These are phyloP conservation scores for Xylariaceae sp. DNA, from an alignment of 2,329 filamentous ascomycete genomes.

Conservation along the genomic window DNA sequence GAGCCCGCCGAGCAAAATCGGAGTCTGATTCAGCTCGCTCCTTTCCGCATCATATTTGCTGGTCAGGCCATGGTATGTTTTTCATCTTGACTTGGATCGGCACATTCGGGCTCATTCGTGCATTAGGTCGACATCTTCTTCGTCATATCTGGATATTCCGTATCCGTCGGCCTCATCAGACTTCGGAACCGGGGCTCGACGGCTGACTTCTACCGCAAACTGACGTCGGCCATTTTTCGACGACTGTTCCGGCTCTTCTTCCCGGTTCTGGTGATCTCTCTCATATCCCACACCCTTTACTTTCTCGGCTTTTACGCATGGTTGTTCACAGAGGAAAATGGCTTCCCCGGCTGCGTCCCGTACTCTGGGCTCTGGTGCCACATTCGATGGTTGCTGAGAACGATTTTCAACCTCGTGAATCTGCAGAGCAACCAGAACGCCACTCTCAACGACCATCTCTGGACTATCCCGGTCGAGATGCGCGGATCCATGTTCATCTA, in stretches of 20 bases:
- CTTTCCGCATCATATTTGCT: constrained; percentile 5
- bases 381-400: neutral
- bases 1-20: constrained; percentile 6
- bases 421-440: constrained; percentile 3
- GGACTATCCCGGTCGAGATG: constrained; percentile 2
- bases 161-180: constrained; percentile 1
- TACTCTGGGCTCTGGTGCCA: constrained; percentile 1
- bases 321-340: constrained; percentile 1
- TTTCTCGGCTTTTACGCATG: constrained; percentile 3
- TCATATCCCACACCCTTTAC: constrained; percentile 2
- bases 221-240: constrained; percentile 4
- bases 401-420: constrained; percentile 1
- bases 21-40: constrained; percentile 2
- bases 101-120: no score
- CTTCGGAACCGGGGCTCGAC: constrained; percentile 1
- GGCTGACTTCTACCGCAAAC: constrained; percentile 1
- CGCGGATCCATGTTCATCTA: constrained; percentile 1
- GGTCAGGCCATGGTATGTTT: constrained; percentile 3
- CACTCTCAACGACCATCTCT: constrained; percentile 2
- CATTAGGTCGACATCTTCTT: constrained; percentile 2
- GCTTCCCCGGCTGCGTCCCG: constrained; percentile 3
- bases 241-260: constrained; percentile 5
- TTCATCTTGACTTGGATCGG: no score
- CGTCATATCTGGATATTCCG: constrained; percentile 4
- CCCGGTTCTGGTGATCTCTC: constrained; percentile 3